Conservation (phyloP, 2,329 filamentous ascomycete species). For the Aspergillus aculeatinus region DNA sequence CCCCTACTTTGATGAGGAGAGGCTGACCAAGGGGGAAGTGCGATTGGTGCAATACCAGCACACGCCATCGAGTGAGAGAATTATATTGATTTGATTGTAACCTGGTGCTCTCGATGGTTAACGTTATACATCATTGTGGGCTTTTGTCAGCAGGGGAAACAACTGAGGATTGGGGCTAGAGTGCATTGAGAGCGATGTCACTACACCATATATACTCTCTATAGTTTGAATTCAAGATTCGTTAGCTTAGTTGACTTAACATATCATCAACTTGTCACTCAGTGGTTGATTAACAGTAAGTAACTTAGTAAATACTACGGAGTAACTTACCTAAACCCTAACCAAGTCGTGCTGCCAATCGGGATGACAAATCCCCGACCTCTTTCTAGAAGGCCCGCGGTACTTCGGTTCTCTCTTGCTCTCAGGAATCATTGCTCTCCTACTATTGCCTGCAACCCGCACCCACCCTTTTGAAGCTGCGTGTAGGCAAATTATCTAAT, state of each 20-base stretch:
- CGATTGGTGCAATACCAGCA: constrained; percentile 46
- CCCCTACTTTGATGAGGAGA: background rate
- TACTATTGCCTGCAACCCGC: too few species aligned
- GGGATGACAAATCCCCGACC: constrained; percentile 22
- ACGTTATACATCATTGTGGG: background rate
- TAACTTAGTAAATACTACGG: background rate
- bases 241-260: background rate
- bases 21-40: constrained; percentile 27
- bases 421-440: background rate
- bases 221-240: too few species aligned
- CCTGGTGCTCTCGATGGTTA: too few species aligned
- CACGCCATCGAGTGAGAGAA: constrained; percentile 34
- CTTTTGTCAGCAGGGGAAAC: background rate
- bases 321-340: too few species aligned
- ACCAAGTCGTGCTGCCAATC: background rate
- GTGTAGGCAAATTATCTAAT: background rate
- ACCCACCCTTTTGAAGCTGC: background rate
- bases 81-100: constrained; percentile 20
- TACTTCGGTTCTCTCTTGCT: constrained; percentile 10
- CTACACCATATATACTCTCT: background rate
- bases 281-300: too few species aligned
- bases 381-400: constrained; percentile 31
- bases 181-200: constrained; percentile 1
- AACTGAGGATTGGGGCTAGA: background rate
- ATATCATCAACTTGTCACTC: too few species aligned